Conservation (phyloP, 2,329 filamentous ascomycete species). For the Apiospora phragmitis region DNA sequence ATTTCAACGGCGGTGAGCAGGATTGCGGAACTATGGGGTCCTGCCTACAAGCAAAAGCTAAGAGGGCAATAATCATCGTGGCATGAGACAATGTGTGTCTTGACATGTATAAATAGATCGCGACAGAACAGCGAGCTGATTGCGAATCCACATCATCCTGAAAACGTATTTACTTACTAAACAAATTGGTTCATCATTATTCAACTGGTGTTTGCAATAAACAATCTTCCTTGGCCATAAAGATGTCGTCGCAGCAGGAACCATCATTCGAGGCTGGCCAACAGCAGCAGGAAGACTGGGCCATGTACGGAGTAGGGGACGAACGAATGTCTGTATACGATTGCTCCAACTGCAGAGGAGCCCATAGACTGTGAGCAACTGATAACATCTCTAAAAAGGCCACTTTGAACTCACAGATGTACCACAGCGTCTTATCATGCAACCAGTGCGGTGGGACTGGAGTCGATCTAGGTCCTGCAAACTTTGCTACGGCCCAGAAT, state of each 20-base stretch:
- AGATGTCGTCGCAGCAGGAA: neutral
- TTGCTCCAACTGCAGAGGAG: neutral
- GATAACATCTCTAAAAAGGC: rapidly evolving
- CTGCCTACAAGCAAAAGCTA: neutral
- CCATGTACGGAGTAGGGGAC: neutral
- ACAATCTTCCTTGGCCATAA: neutral
- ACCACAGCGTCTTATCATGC: neutral
- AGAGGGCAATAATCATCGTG: neutral
- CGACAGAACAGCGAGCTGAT: neutral
- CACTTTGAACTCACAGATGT: neutral
- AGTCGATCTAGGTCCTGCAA: neutral
- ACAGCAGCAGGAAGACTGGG: neutral
- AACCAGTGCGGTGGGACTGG: neutral
- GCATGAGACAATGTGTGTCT: too few species aligned
- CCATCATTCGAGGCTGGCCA: neutral
- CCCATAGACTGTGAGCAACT: neutral
- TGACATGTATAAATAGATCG: neutral
- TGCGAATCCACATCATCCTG: too few species aligned
- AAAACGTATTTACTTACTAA: too few species aligned
- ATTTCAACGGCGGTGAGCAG: neutral
- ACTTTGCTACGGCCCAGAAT: neutral
- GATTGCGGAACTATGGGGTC: neutral
- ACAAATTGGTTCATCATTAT: neutral
- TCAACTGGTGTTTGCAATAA: rapidly evolving
- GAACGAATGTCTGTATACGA: neutral